Conservation (phyloP, 371 early-diverging fungal species). For the Thermomucor indicae-seudaticae region DNA sequence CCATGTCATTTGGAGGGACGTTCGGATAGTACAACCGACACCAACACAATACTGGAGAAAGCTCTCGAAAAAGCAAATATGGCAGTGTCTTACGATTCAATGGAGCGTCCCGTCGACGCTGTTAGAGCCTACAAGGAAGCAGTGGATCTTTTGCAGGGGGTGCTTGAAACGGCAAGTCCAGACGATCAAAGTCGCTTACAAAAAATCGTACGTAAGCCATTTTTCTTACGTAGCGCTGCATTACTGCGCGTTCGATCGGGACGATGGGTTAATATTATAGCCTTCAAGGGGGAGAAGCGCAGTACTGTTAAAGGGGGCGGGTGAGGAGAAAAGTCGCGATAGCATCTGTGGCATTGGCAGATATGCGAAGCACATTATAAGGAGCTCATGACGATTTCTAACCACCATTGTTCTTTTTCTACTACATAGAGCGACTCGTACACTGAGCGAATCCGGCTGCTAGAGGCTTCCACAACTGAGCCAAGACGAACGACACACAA, state of each 20-base stretch:
- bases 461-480: slow-evolving; percentile 1
- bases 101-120: slow-evolving; percentile 10
- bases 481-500: not conserved
- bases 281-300: too few species aligned
- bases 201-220: slow-evolving; percentile 19
- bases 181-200: slow-evolving; percentile 15
- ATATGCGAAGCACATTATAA: too few species aligned
- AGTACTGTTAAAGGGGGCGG: too few species aligned
- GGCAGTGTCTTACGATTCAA: slow-evolving; percentile 21
- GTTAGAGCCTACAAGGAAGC: slow-evolving; percentile 20
- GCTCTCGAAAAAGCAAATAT: slow-evolving; percentile 24
- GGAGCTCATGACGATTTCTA: too few species aligned
- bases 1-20: not conserved
- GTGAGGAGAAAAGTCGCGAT: too few species aligned
- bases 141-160: slow-evolving; percentile 11
- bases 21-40: not conserved
- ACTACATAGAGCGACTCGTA: slow-evolving; percentile 22
- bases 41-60: slow-evolving; percentile 8
- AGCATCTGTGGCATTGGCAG: too few species aligned
- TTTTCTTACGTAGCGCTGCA: too few species aligned
- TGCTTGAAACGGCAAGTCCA: slow-evolving; percentile 4
- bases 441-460: slow-evolving; percentile 13
- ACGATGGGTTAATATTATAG: too few species aligned
- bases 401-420: too few species aligned
- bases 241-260: too few species aligned